These are phyloP conservation scores for Glycine soja DNA, from an alignment of 306 rosid species.

Conservation along the genomic window DNA sequence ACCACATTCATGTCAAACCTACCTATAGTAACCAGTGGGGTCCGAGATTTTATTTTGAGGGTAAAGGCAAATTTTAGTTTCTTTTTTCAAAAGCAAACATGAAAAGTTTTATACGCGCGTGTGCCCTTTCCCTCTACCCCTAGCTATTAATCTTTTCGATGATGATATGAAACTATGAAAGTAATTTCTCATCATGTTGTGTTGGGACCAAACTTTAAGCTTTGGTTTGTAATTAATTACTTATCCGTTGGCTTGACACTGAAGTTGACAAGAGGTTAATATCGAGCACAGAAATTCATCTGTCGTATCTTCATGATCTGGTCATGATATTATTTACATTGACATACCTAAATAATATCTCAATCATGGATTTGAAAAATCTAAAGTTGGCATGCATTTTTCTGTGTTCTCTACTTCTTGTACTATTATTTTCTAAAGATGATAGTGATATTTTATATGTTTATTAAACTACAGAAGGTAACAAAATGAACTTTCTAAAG, in stretches of 20 bases:
- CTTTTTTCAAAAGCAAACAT: neutral
- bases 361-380: conserved; percentile 28
- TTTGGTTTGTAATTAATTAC: conserved; percentile 4
- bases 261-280: conserved; percentile 18
- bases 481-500: conserved; percentile 21
- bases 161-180: neutral
- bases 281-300: neutral
- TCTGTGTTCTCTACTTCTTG: neutral
- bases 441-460: neutral
- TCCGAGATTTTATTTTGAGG: neutral
- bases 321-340: conserved; percentile 6
- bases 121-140: neutral
- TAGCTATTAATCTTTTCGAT: neutral
- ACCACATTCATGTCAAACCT: neutral
- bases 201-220: conserved; percentile 13
- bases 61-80: neutral
- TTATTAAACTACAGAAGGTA: neutral
- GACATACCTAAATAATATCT: conserved; percentile 3
- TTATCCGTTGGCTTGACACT: neutral
- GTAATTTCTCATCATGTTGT: neutral
- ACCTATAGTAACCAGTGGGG: neutral
- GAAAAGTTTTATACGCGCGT: neutral
- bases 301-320: conserved; percentile 1
- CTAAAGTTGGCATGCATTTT: conserved; percentile 22
- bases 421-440: conserved; percentile 5